Evolutionary conservation across 2,329 filamentous ascomycete species (phyloP), one percentile per base, ranked within the genome.

Genomic region (Penicillium sp.): DNA sequence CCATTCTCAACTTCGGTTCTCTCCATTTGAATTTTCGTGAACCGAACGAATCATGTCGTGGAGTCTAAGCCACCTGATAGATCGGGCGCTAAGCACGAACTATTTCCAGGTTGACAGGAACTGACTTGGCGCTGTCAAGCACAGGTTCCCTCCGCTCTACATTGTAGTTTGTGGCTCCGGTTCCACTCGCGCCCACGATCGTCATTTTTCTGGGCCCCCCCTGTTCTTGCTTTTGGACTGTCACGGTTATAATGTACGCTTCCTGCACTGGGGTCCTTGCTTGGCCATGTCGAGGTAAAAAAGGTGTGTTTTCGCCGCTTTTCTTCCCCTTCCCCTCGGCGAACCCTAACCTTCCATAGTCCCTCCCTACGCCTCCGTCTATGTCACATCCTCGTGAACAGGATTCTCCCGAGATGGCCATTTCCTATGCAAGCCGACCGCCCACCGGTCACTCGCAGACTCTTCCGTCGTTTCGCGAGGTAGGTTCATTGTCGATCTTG

Each of bases 401-500:
- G 45, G 57, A 64, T 45, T 54, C 59, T 47, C 52, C 53, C 47
- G 51, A 60, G 43, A 65, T 65, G 62, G 57, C 60, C 44, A 57
- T 64, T 48, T 62, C 62, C 37, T 65, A 65, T 47, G 55, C 58
- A 42, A 59, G 48, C 43, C 54, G 56, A 35, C 52, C 59, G 32
- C 47, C 56, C 35, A 49, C 56, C 39, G 56, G 59, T 45, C 55
- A 56, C 32, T 45, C 55, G 26, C 61, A 60, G 41, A 56, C 59
- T 15, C 54, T 65, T 20, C 62, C 62, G 32, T 62, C 62, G 35
- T 64, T 65, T 38, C 54, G 61, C 48, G 62, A 65, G 55, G 62
- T 65, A 44, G 51, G 59, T 22, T n/a, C n/a, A n/a, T n/a, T n/a
- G n/a, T n/a, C n/a, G n/a, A n/a, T n/a, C n/a, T n/a, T n/a, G n/a